Percentiles rank a stretch among this genome's conserved stretches.
phyloP scores from a whole-genome alignment of 805 yeast genomes.

The Clavispora fructus region DNA sequence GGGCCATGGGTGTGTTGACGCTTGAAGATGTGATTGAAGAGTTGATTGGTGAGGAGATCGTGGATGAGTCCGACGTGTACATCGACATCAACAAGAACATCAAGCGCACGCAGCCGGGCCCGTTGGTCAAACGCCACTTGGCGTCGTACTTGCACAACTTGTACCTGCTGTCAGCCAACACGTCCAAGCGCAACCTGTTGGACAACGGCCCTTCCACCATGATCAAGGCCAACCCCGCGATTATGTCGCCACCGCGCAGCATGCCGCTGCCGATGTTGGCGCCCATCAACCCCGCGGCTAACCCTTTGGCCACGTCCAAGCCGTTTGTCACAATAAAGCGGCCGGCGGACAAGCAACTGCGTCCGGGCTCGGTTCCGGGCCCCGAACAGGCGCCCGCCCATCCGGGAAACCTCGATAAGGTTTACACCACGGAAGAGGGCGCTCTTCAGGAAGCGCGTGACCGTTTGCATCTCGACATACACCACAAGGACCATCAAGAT shows the following conservation, averaged over 20 bases:
- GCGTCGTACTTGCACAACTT: constrained; percentile 63
- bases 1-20: constrained; percentile 88
- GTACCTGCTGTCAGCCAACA: constrained; percentile 35
- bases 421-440: constrained; percentile 43
- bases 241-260: constrained; percentile 11
- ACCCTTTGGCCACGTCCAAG: constrained; percentile 63
- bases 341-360: constrained; percentile 25
- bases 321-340: constrained; percentile 65
- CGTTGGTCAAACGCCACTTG: constrained; percentile 62
- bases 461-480: not conserved
- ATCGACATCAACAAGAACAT: constrained; percentile 86
- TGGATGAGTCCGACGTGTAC: constrained; percentile 92
- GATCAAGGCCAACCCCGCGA: constrained; percentile 2
- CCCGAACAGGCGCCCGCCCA: not conserved
- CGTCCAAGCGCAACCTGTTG: constrained; percentile 39
- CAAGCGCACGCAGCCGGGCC: constrained; percentile 72
- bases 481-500: not conserved
- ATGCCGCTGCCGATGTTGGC: constrained; percentile 13
- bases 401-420: constrained; percentile 24
- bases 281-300: constrained; percentile 52
- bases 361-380: not conserved
- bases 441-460: constrained; percentile 27
- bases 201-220: constrained; percentile 18
- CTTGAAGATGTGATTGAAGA: constrained; percentile 98
- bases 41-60: constrained; percentile 94